Conservation (phyloP, 345 rosid species). For the Capsella bursapastoris region DNA sequence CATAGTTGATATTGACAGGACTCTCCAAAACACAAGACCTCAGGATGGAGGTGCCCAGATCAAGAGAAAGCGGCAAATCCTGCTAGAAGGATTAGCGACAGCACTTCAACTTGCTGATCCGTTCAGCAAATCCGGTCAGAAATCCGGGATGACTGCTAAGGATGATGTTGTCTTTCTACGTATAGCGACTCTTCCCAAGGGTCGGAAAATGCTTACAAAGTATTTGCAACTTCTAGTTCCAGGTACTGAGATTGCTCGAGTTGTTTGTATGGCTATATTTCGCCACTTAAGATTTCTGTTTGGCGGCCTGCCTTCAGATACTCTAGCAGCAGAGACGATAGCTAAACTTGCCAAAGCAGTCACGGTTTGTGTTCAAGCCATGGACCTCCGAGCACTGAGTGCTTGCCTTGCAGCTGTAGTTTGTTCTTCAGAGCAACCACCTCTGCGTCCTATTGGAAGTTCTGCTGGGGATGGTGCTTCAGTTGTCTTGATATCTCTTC, state of each 20-base stretch:
- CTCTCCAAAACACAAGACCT: conserved; percentile 65
- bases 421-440: conserved; percentile 97
- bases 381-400: conserved; percentile 94
- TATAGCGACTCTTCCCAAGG: conserved; percentile 85
- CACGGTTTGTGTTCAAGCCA: conserved; percentile 64
- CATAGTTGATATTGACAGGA: conserved; percentile 90
- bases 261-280: conserved; percentile 93
- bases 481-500: conserved; percentile 69
- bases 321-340: conserved; percentile 69
- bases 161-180: conserved; percentile 87
- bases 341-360: conserved; percentile 70
- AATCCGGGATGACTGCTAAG: conserved; percentile 62
- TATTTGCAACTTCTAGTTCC: conserved; percentile 86
- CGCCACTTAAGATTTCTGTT: conserved; percentile 92
- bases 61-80: conserved; percentile 69
- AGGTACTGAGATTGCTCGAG: conserved; percentile 83
- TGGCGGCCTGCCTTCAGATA: conserved; percentile 81
- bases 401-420: conserved; percentile 98
- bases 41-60: conserved; percentile 91
- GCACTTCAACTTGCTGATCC: conserved; percentile 95
- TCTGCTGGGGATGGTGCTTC: conserved; percentile 93
- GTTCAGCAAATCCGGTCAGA: conserved; percentile 66
- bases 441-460: conserved; percentile 91
- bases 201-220: conserved; percentile 73
- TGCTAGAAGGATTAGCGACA: conserved; percentile 88